Percentiles rank a stretch among this genome's conserved stretches.
These are phyloP conservation scores for Malassezia brasiliensis DNA, from an alignment of 1,284 basidiomycete genomes.

Conservation along the genomic window DNA sequence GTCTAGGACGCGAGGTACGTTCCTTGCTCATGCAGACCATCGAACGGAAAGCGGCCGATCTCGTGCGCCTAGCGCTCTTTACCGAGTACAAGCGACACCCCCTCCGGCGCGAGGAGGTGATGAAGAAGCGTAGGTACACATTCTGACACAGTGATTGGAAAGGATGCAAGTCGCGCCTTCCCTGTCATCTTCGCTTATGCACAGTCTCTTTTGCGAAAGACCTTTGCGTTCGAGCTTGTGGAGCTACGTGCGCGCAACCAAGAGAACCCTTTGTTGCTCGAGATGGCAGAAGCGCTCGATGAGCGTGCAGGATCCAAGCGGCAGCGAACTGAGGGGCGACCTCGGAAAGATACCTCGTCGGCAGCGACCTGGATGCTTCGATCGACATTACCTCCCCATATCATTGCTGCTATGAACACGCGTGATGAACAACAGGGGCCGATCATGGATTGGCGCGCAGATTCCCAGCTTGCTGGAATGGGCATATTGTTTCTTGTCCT, in stretches of 20 bases:
- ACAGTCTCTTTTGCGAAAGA: slow-evolving; percentile 18
- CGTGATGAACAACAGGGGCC: background rate
- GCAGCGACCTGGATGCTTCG: slow-evolving; percentile 15
- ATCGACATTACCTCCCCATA: slow-evolving; percentile 16
- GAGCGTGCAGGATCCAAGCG: slow-evolving; percentile 4
- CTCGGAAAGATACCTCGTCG: slow-evolving; percentile 2
- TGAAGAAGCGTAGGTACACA: slow-evolving; percentile 13
- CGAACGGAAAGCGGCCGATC: slow-evolving; percentile 19
- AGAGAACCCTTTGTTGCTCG: slow-evolving; percentile 18
- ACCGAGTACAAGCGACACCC: slow-evolving; percentile 18
- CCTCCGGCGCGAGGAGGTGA: slow-evolving; percentile 18
- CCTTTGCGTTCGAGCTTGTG: slow-evolving; percentile 27
- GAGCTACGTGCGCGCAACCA: slow-evolving; percentile 21
- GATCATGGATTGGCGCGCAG: slow-evolving; percentile 23
- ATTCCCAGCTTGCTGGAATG: slow-evolving; percentile 22
- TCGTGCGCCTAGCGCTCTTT: slow-evolving; percentile 27
- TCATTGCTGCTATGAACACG: slow-evolving; percentile 2
- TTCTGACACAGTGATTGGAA: slow-evolving; percentile 14
- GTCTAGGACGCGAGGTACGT: slow-evolving; percentile 3
- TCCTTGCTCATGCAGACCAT: slow-evolving; percentile 10
- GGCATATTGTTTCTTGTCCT: slow-evolving; percentile 36
- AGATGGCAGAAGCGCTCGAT: slow-evolving; percentile 5
- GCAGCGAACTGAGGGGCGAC: background rate
- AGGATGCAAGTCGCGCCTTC: slow-evolving; percentile 19
- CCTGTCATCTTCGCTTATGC: slow-evolving; percentile 21